Percentiles rank a stretch among this genome's conserved stretches.
These are phyloP conservation scores for Candida nonsorbophila DNA, from an alignment of 805 yeast genomes.

Conservation along the genomic window DNA sequence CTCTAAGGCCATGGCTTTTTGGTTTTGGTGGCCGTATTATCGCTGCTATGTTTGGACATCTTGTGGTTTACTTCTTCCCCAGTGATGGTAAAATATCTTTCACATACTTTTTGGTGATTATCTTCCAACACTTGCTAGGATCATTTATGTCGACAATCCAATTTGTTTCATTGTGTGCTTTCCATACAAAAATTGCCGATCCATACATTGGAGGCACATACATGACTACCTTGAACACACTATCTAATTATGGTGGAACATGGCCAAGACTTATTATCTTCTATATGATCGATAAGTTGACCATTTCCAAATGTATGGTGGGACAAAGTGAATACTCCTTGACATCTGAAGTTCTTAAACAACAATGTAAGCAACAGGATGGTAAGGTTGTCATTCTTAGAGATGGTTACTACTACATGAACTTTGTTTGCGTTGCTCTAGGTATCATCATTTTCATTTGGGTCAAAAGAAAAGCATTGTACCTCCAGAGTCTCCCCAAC, in stretches of 20 bases:
- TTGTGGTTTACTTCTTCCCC: constrained; percentile 72
- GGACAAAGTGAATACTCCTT: constrained; percentile 9
- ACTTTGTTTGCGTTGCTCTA: constrained; percentile 59
- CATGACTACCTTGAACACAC: constrained; percentile 91
- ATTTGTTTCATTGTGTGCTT: constrained; percentile 90
- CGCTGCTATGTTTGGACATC: constrained; percentile 73
- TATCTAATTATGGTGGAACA: constrained; percentile 92
- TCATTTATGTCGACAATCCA: constrained; percentile 94
- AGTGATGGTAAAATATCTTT: constrained; percentile 39
- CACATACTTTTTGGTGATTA: constrained; percentile 62
- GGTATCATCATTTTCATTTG: constrained; percentile 67
- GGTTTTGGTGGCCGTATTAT: constrained; percentile 78
- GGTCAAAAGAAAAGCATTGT: constrained; percentile 56
- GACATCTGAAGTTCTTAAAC: constrained; percentile 34
- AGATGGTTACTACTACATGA: constrained; percentile 86
- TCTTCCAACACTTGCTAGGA: constrained; percentile 76
- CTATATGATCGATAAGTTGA: constrained; percentile 73
- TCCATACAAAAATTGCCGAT: constrained; percentile 93
- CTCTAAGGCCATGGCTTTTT: constrained; percentile 83
- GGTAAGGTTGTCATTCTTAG: constrained; percentile 51
- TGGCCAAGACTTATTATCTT: constrained; percentile 91
- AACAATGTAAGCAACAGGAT: constrained; percentile 44
- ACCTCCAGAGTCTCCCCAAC: constrained; percentile 67
- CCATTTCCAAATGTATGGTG: constrained; percentile 54
- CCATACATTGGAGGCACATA: constrained; percentile 96